Percentiles rank a stretch among this genome's conserved stretches.
phyloP scores from a whole-genome alignment of 371 early-diverging fungal genomes.

The Lichtheimia corymbifera region DNA sequence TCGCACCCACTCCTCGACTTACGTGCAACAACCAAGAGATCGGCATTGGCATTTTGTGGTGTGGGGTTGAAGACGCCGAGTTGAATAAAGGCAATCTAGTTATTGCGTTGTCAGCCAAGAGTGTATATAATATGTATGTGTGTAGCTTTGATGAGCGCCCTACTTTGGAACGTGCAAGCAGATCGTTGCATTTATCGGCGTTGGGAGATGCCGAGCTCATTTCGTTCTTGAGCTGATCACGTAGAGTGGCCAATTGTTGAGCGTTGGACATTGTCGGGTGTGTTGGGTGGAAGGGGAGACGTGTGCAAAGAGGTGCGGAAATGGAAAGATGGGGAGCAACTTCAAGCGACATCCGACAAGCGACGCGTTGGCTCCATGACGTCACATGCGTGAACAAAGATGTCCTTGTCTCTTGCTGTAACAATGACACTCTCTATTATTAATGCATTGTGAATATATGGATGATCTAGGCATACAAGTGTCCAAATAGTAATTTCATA shows the following conservation, averaged over 20 bases:
- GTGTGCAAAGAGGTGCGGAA: neutral
- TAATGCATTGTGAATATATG: no score
- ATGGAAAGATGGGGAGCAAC: neutral
- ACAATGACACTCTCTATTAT: no score
- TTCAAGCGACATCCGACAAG: neutral
- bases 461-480: no score
- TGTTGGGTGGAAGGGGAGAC: neutral
- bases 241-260: conserved; percentile 40
- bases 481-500: no score
- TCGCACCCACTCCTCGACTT: conserved; percentile 22
- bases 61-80: conserved; percentile 71
- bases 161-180: conserved; percentile 83
- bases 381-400: neutral
- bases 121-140: no score
- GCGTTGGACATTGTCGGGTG: conserved; percentile 16
- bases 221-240: conserved; percentile 63
- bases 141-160: neutral
- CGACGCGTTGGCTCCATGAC: conserved; percentile 4
- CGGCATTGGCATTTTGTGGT: conserved; percentile 57
- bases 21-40: conserved; percentile 73
- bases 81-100: conserved; percentile 75
- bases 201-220: conserved; percentile 70
- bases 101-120: neutral
- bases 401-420: no score
- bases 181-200: conserved; percentile 70